phyloP scores from a whole-genome alignment of 2,329 filamentous ascomycete species.

The Ceratocystis diversiconidia region DNA sequence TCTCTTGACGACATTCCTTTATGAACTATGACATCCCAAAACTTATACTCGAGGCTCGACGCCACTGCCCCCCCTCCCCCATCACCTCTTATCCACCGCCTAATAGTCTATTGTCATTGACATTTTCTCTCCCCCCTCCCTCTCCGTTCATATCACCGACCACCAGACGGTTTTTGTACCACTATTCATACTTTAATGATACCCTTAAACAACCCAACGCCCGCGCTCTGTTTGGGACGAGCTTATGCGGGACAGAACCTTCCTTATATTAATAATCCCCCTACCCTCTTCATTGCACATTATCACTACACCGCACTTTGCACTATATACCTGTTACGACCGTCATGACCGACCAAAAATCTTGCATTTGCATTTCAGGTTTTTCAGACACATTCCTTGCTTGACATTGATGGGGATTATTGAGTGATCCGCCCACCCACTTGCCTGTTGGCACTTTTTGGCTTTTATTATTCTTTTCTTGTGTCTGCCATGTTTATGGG shows the following conservation, averaged over 20 bases:
- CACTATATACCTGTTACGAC: slow-evolving; percentile 17
- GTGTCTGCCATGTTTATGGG: not conserved
- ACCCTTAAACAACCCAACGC: slow-evolving; percentile 13
- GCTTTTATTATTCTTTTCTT: not conserved
- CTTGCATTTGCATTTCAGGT: slow-evolving; percentile 16
- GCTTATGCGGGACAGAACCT: slow-evolving; percentile 15
- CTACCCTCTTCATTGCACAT: not conserved
- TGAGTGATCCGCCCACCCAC: not conserved
- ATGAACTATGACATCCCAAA: slow-evolving; percentile 2
- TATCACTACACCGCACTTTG: slow-evolving; percentile 4
- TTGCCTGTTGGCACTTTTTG: not conserved
- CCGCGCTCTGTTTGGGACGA: slow-evolving; percentile 10
- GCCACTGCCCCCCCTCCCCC: slow-evolving; percentile 7
- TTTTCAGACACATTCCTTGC: slow-evolving; percentile 18
- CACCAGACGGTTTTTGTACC: slow-evolving; percentile 11
- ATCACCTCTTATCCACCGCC: not conserved
- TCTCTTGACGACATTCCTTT: slow-evolving; percentile 15
- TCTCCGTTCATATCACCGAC: not conserved
- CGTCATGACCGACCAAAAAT: slow-evolving; percentile 19
- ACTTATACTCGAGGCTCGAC: slow-evolving; percentile 14
- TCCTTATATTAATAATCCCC: slow-evolving; percentile 7
- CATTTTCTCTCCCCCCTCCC: not conserved
- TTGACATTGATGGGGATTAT: slow-evolving; percentile 7
- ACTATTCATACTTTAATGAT: slow-evolving; percentile 14
- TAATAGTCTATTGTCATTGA: not conserved